A percentile compares a stretch with the other conserved stretches of the same genome.
Conservation (phyloP, 2,329 filamentous ascomycete genomes). For the Eutypa lata region DNA sequence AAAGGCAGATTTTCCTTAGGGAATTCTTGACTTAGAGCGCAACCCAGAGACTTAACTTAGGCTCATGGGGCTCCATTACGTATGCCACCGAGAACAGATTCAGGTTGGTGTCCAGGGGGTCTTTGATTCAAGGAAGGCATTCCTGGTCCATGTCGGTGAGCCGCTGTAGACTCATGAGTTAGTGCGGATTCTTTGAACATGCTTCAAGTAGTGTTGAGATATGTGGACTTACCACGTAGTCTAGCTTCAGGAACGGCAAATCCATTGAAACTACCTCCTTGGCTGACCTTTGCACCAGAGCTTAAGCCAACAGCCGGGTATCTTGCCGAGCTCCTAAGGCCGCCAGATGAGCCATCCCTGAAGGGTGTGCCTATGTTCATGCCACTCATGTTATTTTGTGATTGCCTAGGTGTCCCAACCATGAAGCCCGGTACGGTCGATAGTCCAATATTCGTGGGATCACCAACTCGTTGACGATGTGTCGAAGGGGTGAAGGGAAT, state of each 20-base stretch:
- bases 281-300: constrained; percentile 26
- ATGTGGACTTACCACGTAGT: constrained; percentile 18
- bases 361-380: constrained; percentile 15
- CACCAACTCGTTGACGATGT: constrained; percentile 28
- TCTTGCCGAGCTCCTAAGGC: constrained; percentile 11
- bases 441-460: constrained; percentile 20
- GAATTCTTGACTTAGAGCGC: neutral
- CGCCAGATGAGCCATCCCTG: constrained; percentile 10
- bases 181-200: neutral
- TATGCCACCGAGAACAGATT: constrained; percentile 10
- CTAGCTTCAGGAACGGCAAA: constrained; percentile 14
- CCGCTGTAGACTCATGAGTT: constrained; percentile 14
- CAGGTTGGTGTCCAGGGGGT: constrained; percentile 9
- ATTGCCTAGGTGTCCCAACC: constrained; percentile 23
- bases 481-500: constrained; percentile 31
- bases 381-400: constrained; percentile 7
- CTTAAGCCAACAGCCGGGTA: constrained; percentile 24
- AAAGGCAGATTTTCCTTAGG: neutral
- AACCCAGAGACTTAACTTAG: neutral
- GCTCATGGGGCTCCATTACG: constrained; percentile 11
- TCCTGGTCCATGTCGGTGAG: constrained; percentile 16
- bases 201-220: neutral
- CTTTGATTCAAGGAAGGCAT: constrained; percentile 15
- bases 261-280: constrained; percentile 11
- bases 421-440: constrained; percentile 29